Base-by-base conservation (phyloP, 2,329 filamentous ascomycete genomes). In the Cordyceps militaris region DNA sequence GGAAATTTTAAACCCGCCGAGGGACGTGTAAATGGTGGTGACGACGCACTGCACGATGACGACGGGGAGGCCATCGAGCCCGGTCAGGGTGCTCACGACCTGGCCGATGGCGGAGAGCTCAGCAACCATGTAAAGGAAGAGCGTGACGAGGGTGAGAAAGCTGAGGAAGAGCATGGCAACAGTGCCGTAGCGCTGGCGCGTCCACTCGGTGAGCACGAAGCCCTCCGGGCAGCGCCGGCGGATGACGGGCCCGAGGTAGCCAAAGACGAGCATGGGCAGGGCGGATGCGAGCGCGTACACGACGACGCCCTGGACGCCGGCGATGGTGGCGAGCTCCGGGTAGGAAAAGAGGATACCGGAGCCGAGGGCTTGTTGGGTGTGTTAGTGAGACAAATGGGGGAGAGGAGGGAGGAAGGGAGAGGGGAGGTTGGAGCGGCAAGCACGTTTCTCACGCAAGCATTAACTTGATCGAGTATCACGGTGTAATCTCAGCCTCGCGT, bases 401-500 rank as follows among this genome's bases (percentile, higher is more conserved):
- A 28, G 13, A 13, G 16, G 9, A 23, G 38, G 50, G 21, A 28
- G n/a, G 62, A 65, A 66, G 56, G 61, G 62, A 56, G 64, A 64
- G 61, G 58, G 63, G 65, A 67, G 70, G 66, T 65, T 73, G 76
- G 84, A 90, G 88, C 88, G 89, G 89, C 89, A 92, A n/a, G 88
- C 89, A 93, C 89, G 81, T 92, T 93, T 88, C 89, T 86, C 89
- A 93, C 89, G 89, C 89, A 94, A 94, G 89, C 87, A 91, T 93
- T 94, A 93, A 89, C 89, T 94, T 94, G 89, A 89, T 94, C 89
- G 89, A 93, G 89, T 93, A 85, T 88, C 79, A 92, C 89, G 89
- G 89, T 94, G 84, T 87, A 86, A 87, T 93, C 89, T 94, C 89
- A 93, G 89, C 89, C 83, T 91, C 82, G 77, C 83, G 68, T 19